Evolutionary conservation across 2,329 filamentous ascomycete genomes (phyloP), one percentile per base, ranked within the genome.

Genomic region (Exophiala sideris): DNA sequence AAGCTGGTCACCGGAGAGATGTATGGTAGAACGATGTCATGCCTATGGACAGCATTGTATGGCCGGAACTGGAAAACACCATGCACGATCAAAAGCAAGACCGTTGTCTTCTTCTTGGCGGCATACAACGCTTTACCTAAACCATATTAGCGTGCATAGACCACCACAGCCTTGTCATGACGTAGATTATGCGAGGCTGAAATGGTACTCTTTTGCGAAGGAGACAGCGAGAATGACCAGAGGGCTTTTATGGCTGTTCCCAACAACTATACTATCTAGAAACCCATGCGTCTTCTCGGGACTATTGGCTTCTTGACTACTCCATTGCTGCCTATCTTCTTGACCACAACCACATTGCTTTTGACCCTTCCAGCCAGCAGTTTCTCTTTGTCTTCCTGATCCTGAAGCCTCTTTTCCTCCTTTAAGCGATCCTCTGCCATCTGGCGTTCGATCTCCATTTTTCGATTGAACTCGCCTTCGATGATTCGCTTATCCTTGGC

Each of bases 381-480:
- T 20, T 50, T 48, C 39, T 75, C 71, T 35, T 68, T 69, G 48
- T 67, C 62, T 44, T 73, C 73, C 29, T 73, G 66, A 12, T 69
- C 67, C 4, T 70, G 68, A n/a, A 70, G 72, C 11, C 77, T 73
- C 56, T 82, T 82, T 70, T 90, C 90, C 67, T 96, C 91, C 59
- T 86, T 85, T 53, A 82, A 81, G 69, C 90, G 89, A 68, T 96
- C 91, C 60, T 87, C 85, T 1, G 87, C 90, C 88, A 96, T 96
- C 72, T 95, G 84, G 2, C 87, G 80, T 74, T 96, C 91, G 59
- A 96, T 91, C 72, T 96, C 91, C 80, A 95, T 91, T 71, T 88
- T 91, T 48, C 84, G 80, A 68, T 95, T 96, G 70, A 96, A 96
- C 69, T 96, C 92, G 12, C 85, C 86, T 73, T 97, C 92, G 0